Percentiles rank a stretch among this genome's conserved stretches.
phyloP scores from a whole-genome alignment of 78 protist genomes.

The Creolimax fragrantissima region DNA sequence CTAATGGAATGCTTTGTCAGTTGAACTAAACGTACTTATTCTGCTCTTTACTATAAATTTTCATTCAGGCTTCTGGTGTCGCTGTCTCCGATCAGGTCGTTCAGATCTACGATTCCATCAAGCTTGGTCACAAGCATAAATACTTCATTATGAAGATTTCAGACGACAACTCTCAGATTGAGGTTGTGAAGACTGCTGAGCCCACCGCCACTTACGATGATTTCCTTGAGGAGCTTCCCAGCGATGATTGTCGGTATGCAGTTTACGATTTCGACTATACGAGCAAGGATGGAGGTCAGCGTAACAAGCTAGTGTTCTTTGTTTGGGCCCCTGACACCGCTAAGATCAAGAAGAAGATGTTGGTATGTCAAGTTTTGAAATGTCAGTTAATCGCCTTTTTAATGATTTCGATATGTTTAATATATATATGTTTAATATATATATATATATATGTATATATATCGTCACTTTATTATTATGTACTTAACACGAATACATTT shows the following conservation, averaged over 20 bases:
- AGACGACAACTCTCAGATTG: constrained; percentile 34
- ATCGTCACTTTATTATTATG: too few relatives aligned
- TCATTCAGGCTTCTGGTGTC: constrained; percentile 44
- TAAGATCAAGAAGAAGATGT: constrained; percentile 73
- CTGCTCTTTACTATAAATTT: too few relatives aligned
- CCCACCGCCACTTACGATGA: constrained; percentile 36
- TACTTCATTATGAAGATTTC: constrained; percentile 37
- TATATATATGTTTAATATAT: not conserved
- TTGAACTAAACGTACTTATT: too few relatives aligned
- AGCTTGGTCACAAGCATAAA: not conserved
- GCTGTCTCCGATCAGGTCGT: constrained; percentile 25
- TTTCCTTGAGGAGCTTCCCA: constrained; percentile 43
- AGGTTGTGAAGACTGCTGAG: constrained; percentile 1
- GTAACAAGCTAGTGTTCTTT: constrained; percentile 55
- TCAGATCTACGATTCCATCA: constrained; percentile 28
- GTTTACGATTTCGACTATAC: constrained; percentile 44
- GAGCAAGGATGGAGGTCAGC: constrained; percentile 37
- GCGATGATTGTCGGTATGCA: constrained; percentile 58
- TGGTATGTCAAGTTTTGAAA: constrained; percentile 15
- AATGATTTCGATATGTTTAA: too few relatives aligned
- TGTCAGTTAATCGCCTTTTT: not conserved
- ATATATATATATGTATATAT: not conserved
- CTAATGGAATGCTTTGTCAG: too few relatives aligned
- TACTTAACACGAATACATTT: too few relatives aligned
- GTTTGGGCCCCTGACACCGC: constrained; percentile 70